Evolutionary conservation across 1,139 yeast species (phyloP).

Genomic region (Saccharomycopsis phalli): DNA sequence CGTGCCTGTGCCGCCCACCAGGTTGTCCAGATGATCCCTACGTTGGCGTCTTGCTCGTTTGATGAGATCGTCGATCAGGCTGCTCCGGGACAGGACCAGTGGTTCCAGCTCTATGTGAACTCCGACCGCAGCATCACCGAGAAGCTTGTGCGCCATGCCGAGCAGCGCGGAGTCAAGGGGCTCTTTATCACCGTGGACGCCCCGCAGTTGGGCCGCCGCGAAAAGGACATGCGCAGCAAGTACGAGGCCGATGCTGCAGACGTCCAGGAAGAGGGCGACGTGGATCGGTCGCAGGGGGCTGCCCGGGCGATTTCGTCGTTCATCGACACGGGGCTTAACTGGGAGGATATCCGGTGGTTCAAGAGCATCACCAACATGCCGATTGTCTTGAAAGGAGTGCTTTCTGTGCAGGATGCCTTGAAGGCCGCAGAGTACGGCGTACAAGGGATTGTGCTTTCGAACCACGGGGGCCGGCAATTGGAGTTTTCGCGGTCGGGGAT

Average conservation of each 20-base stretch:
- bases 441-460: constrained; percentile 55
- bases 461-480: constrained; percentile 70
- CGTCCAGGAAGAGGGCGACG: constrained; percentile 31
- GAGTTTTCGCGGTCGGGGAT: constrained; percentile 62
- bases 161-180: constrained; percentile 57
- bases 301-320: constrained; percentile 50
- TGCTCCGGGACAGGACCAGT: constrained; percentile 47
- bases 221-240: constrained; percentile 33
- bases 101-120: constrained; percentile 89
- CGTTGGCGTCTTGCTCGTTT: constrained; percentile 47
- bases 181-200: constrained; percentile 60
- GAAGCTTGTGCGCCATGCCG: constrained; percentile 61
- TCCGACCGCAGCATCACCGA: constrained; percentile 55
- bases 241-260: constrained; percentile 23
- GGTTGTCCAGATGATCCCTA: constrained; percentile 50
- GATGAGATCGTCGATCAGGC: constrained; percentile 48
- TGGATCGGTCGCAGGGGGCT: constrained; percentile 73
- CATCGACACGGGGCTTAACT: constrained; percentile 26
- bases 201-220: constrained; percentile 56
- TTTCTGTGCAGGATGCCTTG: constrained; percentile 45
- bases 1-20: constrained; percentile 39
- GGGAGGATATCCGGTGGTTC: constrained; percentile 32
- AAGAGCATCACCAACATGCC: constrained; percentile 41
- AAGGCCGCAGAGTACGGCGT: constrained; percentile 46
- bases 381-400: constrained; percentile 45